Evolutionary conservation across 257 asterid genomes (phyloP), one percentile per base, ranked within the genome.

Genomic region (Jacaranda copaia): DNA sequence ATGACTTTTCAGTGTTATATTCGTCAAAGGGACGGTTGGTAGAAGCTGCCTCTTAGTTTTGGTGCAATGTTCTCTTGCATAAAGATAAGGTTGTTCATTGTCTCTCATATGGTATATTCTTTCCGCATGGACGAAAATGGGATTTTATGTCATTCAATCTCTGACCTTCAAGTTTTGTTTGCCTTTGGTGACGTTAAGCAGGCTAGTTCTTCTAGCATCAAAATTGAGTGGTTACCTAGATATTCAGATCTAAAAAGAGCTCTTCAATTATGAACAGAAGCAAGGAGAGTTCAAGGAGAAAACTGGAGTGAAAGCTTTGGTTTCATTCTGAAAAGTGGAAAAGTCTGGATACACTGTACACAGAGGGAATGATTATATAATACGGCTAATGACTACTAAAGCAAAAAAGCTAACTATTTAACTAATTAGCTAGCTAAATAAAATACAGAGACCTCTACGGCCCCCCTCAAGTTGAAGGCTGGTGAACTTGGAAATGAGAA

Each of bases 31-130:
- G 78, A 58, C 43, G 66, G 74, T 86, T 93, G 86, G 81, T 86
- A 81, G 85, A 86, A 76, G 96, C 90, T 80, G 93, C 97, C 19
- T 88, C 86, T 82, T 88, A 89, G 67, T 93, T 96, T 83, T 96
- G 98, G 97, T 84, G 90, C 77, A 68, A 81, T 61, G 58, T 96
- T 81, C 89, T 95, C 58, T 84, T 74, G 63, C 79, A 36, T 20
- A 82, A 80, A 75, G 49, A 78, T 68, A 84, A 89, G 96, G 98
- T 93, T 42, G 10, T 70, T 81, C 64, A 68, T 46, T 64, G 65
- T 66, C 25, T 81, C 40, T 40, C 68, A 40, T 32, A 42, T 46
- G 11, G 10, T 48, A 32, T 45, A 62, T 61, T 72, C 49, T 25
- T 32, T 69, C 39, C 32, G 32, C 65, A 18, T 64, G 78, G 35